Evolutionary conservation across 805 yeast genomes (phyloP).

Genomic region (Pichia nakasei): DNA sequence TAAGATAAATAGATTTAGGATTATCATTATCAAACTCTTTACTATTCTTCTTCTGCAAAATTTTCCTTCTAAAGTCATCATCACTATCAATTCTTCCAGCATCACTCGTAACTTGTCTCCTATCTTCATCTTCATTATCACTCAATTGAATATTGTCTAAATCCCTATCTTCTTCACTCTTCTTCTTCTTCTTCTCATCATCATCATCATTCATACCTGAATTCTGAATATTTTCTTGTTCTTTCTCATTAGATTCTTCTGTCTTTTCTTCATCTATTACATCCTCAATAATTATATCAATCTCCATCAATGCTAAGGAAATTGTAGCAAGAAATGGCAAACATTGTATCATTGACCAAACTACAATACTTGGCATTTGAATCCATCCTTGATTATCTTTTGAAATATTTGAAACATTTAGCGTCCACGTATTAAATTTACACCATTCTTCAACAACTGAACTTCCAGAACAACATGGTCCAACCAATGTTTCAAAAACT

Average conservation of each 20-base stretch:
- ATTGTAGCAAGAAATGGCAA: constrained; percentile 4
- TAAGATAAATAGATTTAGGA: neutral
- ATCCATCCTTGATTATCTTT: constrained; percentile 32
- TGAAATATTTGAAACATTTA: constrained; percentile 14
- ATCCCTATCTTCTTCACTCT: neutral
- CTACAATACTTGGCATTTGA: constrained; percentile 19
- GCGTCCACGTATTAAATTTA: constrained; percentile 10
- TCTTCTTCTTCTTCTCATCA: neutral
- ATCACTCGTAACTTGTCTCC: constrained; percentile 1
- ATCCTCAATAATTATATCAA: constrained; percentile 1
- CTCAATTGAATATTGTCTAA: neutral
- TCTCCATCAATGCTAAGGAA: neutral
- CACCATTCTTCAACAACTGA: constrained; percentile 11
- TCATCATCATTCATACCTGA: neutral
- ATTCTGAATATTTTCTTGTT: too few species aligned
- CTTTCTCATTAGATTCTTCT: neutral
- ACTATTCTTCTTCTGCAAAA: constrained; percentile 1
- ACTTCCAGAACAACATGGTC: constrained; percentile 17
- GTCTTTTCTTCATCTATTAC: neutral
- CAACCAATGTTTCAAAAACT: constrained; percentile 16
- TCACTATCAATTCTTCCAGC: constrained; percentile 1
- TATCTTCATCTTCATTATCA: constrained; percentile 7
- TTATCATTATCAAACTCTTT: neutral
- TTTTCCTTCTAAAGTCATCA: constrained; percentile 3
- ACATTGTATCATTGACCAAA: constrained; percentile 3